phyloP scores from a whole-genome alignment of 78 protist species.

The Monosiga brevicollis region DNA sequence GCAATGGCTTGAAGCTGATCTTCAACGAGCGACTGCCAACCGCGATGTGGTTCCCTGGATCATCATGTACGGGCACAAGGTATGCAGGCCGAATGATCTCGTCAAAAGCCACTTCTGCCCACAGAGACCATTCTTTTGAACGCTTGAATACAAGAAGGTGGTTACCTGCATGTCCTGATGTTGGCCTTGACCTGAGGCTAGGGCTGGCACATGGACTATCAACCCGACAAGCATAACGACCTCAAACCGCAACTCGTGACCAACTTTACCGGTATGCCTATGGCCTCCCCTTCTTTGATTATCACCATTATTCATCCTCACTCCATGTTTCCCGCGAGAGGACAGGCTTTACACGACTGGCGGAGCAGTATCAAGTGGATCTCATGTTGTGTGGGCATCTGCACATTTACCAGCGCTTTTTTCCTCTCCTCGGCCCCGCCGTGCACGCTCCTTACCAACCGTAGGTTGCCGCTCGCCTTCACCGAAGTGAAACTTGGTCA shows the following conservation, averaged over 20 bases:
- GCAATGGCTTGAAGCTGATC: background rate
- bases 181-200: too few species aligned
- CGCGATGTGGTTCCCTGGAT: conserved; percentile 1
- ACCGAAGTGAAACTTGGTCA: background rate
- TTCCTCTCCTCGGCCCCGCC: background rate
- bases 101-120: too few species aligned
- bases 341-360: background rate
- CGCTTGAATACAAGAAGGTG: too few species aligned
- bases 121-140: too few species aligned
- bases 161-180: too few species aligned
- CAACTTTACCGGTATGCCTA: background rate
- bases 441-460: too few species aligned
- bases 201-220: background rate
- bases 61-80: conserved; percentile 2
- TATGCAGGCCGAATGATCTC: too few species aligned
- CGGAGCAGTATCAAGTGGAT: background rate
- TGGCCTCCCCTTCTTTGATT: background rate
- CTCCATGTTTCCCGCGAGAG: background rate
- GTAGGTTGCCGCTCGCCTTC: too few species aligned
- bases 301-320: background rate
- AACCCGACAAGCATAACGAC: background rate
- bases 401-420: background rate
- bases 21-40: background rate
- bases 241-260: background rate
- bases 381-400: background rate